Evolutionary conservation across 192 early-diverging fungal species (phyloP).

Genomic region (Linnemannia schmuckeri): DNA sequence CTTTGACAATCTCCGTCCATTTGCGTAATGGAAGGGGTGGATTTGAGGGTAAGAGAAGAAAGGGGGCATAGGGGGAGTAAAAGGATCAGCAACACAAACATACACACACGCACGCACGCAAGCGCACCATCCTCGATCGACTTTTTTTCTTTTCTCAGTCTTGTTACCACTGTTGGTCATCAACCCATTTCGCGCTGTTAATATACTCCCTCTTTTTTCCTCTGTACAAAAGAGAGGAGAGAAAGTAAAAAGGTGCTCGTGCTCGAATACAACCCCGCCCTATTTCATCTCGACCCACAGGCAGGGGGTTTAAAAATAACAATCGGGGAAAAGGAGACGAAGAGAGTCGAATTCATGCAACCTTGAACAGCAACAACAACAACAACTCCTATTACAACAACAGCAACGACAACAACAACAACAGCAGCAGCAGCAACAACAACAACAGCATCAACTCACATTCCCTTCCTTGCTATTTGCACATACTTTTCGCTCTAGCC

Average conservation of each 20-base stretch:
- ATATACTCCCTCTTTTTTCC: background rate
- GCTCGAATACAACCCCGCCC: background rate
- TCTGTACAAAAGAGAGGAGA: background rate
- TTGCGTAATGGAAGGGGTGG: background rate
- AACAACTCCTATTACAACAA: background rate
- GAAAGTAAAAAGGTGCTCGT: background rate
- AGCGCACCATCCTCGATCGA: background rate
- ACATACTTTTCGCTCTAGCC: background rate
- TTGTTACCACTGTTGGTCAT: background rate
- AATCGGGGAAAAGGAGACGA: background rate
- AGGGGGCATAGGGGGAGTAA: background rate
- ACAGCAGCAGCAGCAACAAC: background rate
- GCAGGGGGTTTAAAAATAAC: slow-evolving; percentile 16
- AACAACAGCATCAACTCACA: background rate
- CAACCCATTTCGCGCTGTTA: background rate
- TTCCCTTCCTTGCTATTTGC: too few relatives aligned
- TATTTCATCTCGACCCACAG: slow-evolving; percentile 8
- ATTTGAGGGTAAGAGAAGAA: background rate
- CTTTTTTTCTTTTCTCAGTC: background rate
- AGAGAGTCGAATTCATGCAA: slow-evolving; percentile 23
- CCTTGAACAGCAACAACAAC: background rate
- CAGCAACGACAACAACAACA: background rate
- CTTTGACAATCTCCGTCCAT: background rate
- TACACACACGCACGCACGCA: background rate
- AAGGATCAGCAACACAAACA: background rate